Evolutionary conservation across 495 filamentous ascomycete species (phyloP).

Genomic region (Annulohypoxylon maeteangense): DNA sequence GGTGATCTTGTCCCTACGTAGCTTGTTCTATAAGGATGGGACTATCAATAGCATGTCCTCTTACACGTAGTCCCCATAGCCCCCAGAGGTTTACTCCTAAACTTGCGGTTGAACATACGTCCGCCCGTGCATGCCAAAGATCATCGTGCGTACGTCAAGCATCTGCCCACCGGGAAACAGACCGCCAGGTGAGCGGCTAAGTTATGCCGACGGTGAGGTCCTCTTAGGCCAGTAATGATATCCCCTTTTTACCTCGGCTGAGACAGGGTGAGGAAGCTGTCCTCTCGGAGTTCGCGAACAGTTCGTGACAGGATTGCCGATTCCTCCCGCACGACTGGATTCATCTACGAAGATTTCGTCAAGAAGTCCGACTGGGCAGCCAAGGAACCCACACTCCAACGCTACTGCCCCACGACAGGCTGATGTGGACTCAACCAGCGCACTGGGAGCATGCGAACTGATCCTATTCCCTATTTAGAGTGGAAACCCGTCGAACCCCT

Average conservation of each 20-base stretch:
- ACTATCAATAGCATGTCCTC: background rate
- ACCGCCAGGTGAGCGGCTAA: background rate
- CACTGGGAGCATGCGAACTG: background rate
- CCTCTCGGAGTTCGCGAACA: background rate
- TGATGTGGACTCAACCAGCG: conserved; percentile 1
- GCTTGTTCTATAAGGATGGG: background rate
- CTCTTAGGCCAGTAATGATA: background rate
- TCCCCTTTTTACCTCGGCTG: background rate
- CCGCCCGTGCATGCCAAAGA: background rate
- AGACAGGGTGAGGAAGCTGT: background rate
- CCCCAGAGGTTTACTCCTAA: background rate
- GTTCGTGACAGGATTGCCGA: background rate
- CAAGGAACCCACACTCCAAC: background rate
- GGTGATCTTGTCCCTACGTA: background rate
- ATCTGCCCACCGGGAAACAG: background rate
- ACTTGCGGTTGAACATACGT: background rate
- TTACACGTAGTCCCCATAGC: background rate
- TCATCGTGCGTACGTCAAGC: background rate
- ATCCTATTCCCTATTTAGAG: background rate
- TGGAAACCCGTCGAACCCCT: background rate
- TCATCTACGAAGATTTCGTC: background rate
- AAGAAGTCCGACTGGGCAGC: background rate
- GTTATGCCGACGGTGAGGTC: background rate
- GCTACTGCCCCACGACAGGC: background rate
- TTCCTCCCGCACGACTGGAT: background rate